Conservation (phyloP, 352 stramenopile species). For the Globisporangium alternatum region DNA sequence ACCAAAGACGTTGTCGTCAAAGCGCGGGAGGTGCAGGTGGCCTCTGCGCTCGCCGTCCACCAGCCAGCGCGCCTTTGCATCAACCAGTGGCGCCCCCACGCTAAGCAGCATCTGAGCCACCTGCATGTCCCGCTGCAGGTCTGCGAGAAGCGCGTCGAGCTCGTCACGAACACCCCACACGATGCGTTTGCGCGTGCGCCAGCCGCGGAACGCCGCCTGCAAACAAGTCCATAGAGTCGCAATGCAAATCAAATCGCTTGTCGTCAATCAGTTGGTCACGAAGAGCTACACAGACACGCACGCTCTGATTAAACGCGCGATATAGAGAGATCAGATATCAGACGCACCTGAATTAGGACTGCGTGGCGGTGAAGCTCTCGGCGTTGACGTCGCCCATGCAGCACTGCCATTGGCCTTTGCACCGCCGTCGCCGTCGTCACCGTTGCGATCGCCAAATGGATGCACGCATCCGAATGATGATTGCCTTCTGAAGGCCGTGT, state of each 20-base stretch:
- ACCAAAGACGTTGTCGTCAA: conserved; percentile 40
- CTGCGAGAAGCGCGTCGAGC: conserved; percentile 36
- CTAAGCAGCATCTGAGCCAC: conserved; percentile 30
- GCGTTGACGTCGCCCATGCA: neutral
- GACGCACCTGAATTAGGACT: conserved; percentile 22
- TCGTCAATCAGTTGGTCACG: conserved; percentile 1
- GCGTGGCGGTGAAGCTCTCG: conserved; percentile 22
- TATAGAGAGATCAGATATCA: neutral
- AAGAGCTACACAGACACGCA: neutral
- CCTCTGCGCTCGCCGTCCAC: conserved; percentile 11
- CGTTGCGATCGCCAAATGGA: neutral
- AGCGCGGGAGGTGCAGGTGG: conserved; percentile 40
- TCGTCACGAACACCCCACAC: conserved; percentile 47
- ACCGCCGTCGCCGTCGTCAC: neutral
- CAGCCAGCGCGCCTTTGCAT: conserved; percentile 23
- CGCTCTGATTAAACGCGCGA: neutral
- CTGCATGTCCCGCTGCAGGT: conserved; percentile 35
- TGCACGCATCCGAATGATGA: no score
- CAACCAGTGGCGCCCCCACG: neutral
- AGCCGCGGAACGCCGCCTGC: conserved; percentile 54
- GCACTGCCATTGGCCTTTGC: neutral
- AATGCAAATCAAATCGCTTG: neutral
- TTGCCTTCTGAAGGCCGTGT: no score
- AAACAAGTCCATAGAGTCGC: neutral
- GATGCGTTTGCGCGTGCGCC: conserved; percentile 39